Base-by-base conservation (phyloP, 768 basidiomycete genomes). In the Naganishia onofrii region DNA sequence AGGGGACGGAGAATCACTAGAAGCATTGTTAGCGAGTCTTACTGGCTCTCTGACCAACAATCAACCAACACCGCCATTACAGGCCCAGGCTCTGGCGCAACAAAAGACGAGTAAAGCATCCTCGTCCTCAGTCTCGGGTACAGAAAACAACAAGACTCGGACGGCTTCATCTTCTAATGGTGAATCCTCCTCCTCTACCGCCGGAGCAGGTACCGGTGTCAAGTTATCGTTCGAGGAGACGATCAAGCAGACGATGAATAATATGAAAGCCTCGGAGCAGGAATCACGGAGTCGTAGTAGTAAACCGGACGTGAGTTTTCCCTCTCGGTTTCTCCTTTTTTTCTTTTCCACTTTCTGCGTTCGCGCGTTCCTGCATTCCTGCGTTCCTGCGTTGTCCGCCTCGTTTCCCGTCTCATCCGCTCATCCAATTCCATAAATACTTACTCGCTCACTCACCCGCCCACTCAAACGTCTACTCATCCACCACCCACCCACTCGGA, bases 211-310 rank as follows among this genome's bases (percentile, higher is more conserved):
- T 36, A 36, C 4, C 12, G 34, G 34, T 36, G 34, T 12, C 34
- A 69, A 19, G 17, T 36, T 69, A 21, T 54, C 67, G 13, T 75
- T 75, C 58, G 69, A 75, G 44, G 65, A 71, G 53, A 71, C 69
- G 13, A 72, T 75, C 32, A 58, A 69, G n/a, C 71, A 67, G 66
- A 76, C 75, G 52, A 70, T 74, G 71, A 70, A 74, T 28, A 67
- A 71, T 32, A 48, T 76, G 31, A 72, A 74, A 34, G 42, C 34
- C 26, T 53, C 66, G 42, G 66, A 53, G 19, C 29, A 53, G 9
- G 55, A 60, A 34, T 63, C 60, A 10, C 21, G 38, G 28, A 28
- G 15, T 12, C 9, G 31, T 29, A 54, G 42, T 2, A n/a, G 26
- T 19, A 36, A 66, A 42, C 19, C 17, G 26, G 64, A 68, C 48